Base-by-base conservation (phyloP, 768 basidiomycete genomes). In the Tylopilus cervinicoccineus region DNA sequence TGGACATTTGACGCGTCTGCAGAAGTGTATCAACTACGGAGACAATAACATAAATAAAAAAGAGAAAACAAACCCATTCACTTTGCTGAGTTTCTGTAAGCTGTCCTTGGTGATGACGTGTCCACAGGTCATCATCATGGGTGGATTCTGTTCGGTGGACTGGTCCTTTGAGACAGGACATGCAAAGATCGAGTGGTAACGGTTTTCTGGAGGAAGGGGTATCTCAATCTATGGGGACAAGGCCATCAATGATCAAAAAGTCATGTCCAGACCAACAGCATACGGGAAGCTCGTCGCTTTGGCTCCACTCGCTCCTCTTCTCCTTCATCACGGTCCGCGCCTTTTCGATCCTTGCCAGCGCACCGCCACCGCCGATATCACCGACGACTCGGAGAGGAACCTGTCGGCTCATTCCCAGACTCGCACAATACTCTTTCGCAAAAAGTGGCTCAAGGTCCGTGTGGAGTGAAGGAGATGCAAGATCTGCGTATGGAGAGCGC, bases 121-220 rank as follows among this genome's bases (percentile, higher is more conserved):
- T 2, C 95, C 96, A 64, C 96, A 98, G 4, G 74, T 71, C 76
- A 99, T 86, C 88, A 97, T 94, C 92, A 96, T 96, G 0, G 96
- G 95, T 9, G 93, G 96, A 65, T 99, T 99, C 49, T 77, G 68
- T 44, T 91, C 87, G 5, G 90, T 94, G 20, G 93, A 84, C 69
- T 96, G 95, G 60, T 98, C 95, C 69, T 97, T 98, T 9, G 93
- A 95, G 19, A 99, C 96, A 0, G 96, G 91, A 67, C 96, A 99
- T 39, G 93, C 85, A 66, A 99, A 98, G 48, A 98, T 87, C 1
- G 94, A 96, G 66, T 99, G 96, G 68, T 94, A 98, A 24, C 93
- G 78, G 60, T 94, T 87, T 55, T 88, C 83, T 2, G 89, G 75
- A 1, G 88, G 80, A 11, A 98, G 64, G 1, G 90, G 90, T 54